Conservation (phyloP, 805 yeast genomes). For the Lipomyces japonicus region DNA sequence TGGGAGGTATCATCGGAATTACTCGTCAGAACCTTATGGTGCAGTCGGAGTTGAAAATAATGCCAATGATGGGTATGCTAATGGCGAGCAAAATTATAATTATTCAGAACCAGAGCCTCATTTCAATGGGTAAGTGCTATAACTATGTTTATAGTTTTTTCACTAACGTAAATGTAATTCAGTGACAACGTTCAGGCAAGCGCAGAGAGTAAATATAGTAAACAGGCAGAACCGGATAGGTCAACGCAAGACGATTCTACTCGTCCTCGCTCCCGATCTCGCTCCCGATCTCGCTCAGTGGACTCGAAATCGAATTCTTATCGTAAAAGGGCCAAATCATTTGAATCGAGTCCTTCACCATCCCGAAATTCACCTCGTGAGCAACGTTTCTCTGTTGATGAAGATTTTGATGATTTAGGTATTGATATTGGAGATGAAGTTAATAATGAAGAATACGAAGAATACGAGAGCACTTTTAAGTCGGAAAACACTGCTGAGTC, state of each 20-base stretch:
- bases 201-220: neutral
- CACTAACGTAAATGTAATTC: neutral
- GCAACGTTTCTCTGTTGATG: too few relatives aligned
- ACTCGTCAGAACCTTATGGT: neutral
- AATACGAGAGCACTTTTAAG: constrained; percentile 1
- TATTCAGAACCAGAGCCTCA: neutral
- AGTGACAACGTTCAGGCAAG: neutral
- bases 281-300: neutral
- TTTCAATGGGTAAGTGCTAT: neutral
- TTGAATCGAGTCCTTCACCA: neutral
- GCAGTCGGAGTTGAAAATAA: neutral
- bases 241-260: neutral
- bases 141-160: neutral
- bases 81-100: neutral
- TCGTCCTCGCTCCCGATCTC: constrained; percentile 6
- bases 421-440: constrained; percentile 15
- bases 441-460: constrained; percentile 14
- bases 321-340: neutral
- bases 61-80: neutral
- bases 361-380: too few relatives aligned
- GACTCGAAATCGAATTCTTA: neutral
- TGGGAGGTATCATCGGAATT: neutral
- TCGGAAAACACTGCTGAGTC: neutral
- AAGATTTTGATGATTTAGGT: constrained; percentile 12
- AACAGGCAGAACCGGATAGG: neutral